These are phyloP conservation scores for Pythium rishiriense DNA, from an alignment of 352 stramenopile species.

Conservation along the genomic window DNA sequence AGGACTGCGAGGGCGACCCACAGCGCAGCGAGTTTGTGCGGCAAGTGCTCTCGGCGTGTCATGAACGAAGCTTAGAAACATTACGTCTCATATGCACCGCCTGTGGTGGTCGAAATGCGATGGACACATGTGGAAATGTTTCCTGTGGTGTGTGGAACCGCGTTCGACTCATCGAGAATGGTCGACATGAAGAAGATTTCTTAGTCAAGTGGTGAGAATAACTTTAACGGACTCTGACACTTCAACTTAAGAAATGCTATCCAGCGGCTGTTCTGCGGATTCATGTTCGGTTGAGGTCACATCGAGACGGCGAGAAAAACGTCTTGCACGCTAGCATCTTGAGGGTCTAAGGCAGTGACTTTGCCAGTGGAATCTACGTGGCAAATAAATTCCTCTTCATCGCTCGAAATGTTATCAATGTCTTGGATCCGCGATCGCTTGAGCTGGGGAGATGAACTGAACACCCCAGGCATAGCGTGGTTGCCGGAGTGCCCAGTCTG, in stretches of 20 bases:
- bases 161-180: conserved; percentile 30
- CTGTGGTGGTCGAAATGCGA: conserved; percentile 56
- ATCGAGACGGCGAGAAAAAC: conserved; percentile 7
- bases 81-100: conserved; percentile 44
- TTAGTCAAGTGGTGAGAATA: conserved; percentile 8
- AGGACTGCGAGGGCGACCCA: conserved; percentile 48
- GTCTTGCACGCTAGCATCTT: background rate
- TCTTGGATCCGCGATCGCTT: background rate
- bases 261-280: too few relatives aligned
- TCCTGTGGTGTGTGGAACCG: conserved; percentile 73
- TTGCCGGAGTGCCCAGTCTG: background rate
- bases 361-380: conserved; percentile 4
- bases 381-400: conserved; percentile 14
- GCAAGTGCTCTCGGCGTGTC: conserved; percentile 38
- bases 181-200: conserved; percentile 17
- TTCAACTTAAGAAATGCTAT: too few relatives aligned
- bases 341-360: background rate
- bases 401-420: background rate
- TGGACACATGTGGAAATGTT: conserved; percentile 49
- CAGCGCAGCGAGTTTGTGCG: conserved; percentile 72
- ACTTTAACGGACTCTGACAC: too few relatives aligned
- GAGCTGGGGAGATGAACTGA: background rate
- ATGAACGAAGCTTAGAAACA: conserved; percentile 42
- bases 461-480: background rate
- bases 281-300: background rate